Evolutionary conservation across 2,329 filamentous ascomycete species (phyloP).

Genomic region (Ceratocystiopsis brevicomis): DNA sequence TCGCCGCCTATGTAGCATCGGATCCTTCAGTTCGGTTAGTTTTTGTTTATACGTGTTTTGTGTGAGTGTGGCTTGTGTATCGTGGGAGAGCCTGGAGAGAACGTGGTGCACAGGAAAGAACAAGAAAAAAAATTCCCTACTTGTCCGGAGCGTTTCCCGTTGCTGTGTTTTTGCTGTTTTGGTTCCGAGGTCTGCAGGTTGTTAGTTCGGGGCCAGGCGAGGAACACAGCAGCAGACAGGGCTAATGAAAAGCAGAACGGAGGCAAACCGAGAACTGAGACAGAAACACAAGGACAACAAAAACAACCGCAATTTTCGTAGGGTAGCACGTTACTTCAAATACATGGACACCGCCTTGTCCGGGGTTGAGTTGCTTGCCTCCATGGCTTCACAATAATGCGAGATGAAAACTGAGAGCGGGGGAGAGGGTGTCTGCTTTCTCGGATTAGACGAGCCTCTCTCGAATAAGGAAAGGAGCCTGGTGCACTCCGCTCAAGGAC

Average conservation of each 20-base stretch:
- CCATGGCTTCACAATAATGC: neutral
- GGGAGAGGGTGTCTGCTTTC: too few relatives aligned
- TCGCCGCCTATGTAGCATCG: slow-evolving; percentile 15
- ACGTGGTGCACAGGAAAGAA: too few relatives aligned
- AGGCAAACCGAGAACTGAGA: neutral
- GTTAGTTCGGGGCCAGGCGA: neutral
- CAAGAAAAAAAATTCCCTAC: neutral
- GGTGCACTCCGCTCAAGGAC: too few relatives aligned
- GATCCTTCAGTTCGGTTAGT: slow-evolving; percentile 10
- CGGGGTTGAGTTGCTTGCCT: too few relatives aligned
- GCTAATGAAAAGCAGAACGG: too few relatives aligned
- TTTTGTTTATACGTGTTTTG: neutral
- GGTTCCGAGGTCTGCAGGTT: neutral
- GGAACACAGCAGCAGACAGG: too few relatives aligned
- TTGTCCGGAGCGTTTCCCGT: neutral
- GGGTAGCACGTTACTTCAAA: neutral
- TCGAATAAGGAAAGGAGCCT: too few relatives aligned
- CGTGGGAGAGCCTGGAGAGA: too few relatives aligned
- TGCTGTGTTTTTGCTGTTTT: too few relatives aligned
- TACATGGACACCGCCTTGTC: neutral
- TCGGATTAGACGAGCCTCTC: too few relatives aligned
- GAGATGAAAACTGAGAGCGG: neutral
- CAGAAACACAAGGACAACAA: too few relatives aligned
- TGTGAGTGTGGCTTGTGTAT: neutral
- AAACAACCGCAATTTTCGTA: neutral